phyloP scores from a whole-genome alignment of 257 asterid genomes.

The Lithospermum erythrorhizon region DNA sequence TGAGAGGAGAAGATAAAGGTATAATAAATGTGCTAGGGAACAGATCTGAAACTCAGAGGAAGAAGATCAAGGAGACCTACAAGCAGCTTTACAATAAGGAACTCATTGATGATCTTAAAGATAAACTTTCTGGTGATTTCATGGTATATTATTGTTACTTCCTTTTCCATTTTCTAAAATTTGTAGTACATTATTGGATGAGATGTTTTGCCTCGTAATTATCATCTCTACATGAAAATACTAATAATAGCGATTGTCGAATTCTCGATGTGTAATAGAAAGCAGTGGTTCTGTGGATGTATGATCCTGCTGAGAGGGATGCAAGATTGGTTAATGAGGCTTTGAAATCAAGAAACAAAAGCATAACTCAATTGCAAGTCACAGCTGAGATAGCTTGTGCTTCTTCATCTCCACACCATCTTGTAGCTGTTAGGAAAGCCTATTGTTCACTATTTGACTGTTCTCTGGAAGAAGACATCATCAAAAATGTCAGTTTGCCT shows the following conservation, averaged over 20 bases:
- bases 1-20: constrained; percentile 62
- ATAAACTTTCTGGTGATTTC: constrained; percentile 75
- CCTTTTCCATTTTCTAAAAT: too few relatives aligned
- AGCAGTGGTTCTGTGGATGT: constrained; percentile 60
- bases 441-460: constrained; percentile 45
- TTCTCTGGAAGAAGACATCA: constrained; percentile 73
- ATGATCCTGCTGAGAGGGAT: constrained; percentile 72
- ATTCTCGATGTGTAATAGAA: too few relatives aligned
- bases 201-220: too few relatives aligned
- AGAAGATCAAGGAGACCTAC: constrained; percentile 46
- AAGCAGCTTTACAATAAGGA: constrained; percentile 44
- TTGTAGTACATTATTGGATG: too few relatives aligned
- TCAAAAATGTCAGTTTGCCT: constrained; percentile 40
- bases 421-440: constrained; percentile 50
- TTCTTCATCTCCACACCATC: constrained; percentile 51
- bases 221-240: too few relatives aligned
- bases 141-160: constrained; percentile 43
- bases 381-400: constrained; percentile 77
- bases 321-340: constrained; percentile 66
- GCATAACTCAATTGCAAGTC: constrained; percentile 41
- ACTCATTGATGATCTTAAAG: constrained; percentile 34
- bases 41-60: constrained; percentile 56
- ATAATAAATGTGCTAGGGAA: constrained; percentile 48
- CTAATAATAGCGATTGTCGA: too few relatives aligned
- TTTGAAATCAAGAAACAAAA: constrained; percentile 38